These are phyloP conservation scores for Pseudoperonospora humuli DNA, from an alignment of 352 stramenopile genomes.

Conservation along the genomic window DNA sequence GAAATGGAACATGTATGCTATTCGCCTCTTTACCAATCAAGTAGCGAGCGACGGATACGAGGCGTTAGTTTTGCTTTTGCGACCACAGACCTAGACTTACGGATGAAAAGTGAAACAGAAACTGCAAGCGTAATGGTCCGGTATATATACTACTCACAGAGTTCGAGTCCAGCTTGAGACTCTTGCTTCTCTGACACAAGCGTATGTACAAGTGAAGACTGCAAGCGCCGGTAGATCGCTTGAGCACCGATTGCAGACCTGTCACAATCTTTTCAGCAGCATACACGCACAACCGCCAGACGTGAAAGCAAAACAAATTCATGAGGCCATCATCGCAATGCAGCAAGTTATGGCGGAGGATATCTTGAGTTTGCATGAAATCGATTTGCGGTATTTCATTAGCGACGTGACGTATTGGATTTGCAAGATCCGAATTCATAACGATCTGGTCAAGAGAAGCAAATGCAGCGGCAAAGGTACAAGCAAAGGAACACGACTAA, in stretches of 20 bases:
- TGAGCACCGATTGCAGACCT: conserved; percentile 1
- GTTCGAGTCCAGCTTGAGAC: conserved; percentile 19
- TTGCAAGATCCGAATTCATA: background rate
- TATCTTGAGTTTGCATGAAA: background rate
- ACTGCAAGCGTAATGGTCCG: no score
- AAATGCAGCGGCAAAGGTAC: conserved; percentile 13
- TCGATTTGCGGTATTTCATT: background rate
- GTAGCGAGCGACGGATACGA: no score
- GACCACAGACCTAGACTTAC: no score
- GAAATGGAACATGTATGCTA: no score
- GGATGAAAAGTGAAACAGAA: no score
- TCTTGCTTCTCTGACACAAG: background rate
- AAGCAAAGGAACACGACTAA: background rate
- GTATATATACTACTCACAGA: no score
- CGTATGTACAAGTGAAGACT: background rate
- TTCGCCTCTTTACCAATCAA: no score
- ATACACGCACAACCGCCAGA: background rate
- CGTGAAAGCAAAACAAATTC: conserved; percentile 4
- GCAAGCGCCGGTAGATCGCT: background rate
- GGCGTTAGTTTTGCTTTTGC: no score
- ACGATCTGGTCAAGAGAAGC: conserved; percentile 3
- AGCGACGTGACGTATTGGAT: conserved; percentile 8
- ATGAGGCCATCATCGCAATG: conserved; percentile 9
- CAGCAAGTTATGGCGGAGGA: conserved; percentile 14
- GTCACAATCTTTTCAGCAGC: conserved; percentile 1